Evolutionary conservation across 139 green algal species (phyloP).

Genomic region (Zygnema circumcarinatum): DNA sequence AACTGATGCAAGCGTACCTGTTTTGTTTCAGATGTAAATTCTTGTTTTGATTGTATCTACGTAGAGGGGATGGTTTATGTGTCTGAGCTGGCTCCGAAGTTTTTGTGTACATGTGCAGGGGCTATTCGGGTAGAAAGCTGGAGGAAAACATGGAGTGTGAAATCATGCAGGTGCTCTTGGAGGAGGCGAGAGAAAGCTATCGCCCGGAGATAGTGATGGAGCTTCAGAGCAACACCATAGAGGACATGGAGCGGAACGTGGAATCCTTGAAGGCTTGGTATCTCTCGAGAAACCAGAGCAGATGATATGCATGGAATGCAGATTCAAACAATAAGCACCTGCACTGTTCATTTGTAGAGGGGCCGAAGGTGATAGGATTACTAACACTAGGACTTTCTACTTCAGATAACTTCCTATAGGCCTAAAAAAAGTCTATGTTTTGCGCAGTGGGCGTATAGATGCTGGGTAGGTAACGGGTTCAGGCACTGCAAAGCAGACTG

Average conservation of each 20-base stretch:
- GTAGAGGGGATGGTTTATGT: neutral
- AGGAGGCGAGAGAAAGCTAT: conserved; percentile 95
- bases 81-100: no score
- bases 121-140: conserved; percentile 88
- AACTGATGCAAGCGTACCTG: neutral
- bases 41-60: neutral
- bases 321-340: no score
- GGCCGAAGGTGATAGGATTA: no score
- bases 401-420: no score
- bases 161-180: conserved; percentile 91
- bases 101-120: conserved; percentile 65
- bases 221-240: conserved; percentile 80
- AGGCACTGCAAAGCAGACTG: no score
- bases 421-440: no score
- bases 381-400: no score
- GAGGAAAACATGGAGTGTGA: conserved; percentile 95
- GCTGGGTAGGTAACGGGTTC: no score
- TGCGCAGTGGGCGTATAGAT: no score
- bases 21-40: conserved; percentile 4
- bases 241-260: conserved; percentile 95
- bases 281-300: neutral
- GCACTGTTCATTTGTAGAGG: no score
- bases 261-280: conserved; percentile 76
- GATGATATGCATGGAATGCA: no score
- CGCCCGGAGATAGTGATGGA: conserved; percentile 84